phyloP scores from a whole-genome alignment of 352 stramenopile genomes.

The Phytopythium oedochilum region DNA sequence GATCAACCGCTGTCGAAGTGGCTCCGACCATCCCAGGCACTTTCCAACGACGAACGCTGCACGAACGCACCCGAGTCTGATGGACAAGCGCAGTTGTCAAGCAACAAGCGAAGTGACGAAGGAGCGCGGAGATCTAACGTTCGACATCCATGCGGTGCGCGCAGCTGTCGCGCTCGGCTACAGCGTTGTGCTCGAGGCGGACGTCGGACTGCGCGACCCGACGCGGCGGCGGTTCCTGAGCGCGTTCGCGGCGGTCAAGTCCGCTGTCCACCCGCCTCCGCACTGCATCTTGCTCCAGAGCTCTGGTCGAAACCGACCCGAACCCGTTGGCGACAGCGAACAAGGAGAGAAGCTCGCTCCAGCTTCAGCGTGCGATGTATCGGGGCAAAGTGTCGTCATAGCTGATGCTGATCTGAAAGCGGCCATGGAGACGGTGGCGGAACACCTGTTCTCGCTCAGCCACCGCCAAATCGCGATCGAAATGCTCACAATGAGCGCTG shows the following conservation, averaged over 20 bases:
- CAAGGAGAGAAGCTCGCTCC: background rate
- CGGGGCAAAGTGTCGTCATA: slow-evolving; percentile 11
- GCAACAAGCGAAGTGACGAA: background rate
- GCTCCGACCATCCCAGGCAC: background rate
- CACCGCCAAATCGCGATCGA: slow-evolving; percentile 10
- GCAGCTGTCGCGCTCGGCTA: slow-evolving; percentile 40
- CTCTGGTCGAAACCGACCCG: slow-evolving; percentile 34
- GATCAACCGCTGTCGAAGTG: slow-evolving; percentile 32
- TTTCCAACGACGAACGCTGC: background rate
- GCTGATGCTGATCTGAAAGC: slow-evolving; percentile 41
- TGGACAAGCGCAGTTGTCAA: background rate
- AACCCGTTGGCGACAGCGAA: background rate
- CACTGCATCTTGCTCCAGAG: slow-evolving; percentile 61
- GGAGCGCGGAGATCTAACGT: background rate
- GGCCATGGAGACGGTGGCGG: slow-evolving; percentile 33
- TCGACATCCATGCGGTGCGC: slow-evolving; percentile 32
- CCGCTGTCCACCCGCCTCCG: slow-evolving; percentile 51
- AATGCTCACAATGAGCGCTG: slow-evolving; percentile 22
- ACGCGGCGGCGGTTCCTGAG: slow-evolving; percentile 52
- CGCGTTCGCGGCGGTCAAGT: slow-evolving; percentile 59
- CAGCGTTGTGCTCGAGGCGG: slow-evolving; percentile 68
- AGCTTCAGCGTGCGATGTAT: background rate
- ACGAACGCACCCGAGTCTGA: background rate
- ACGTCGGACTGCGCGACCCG: slow-evolving; percentile 64
- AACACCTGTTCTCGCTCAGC: slow-evolving; percentile 20